phyloP scores from a whole-genome alignment of 441 rosid species.

The Flueggea neowawraea region DNA sequence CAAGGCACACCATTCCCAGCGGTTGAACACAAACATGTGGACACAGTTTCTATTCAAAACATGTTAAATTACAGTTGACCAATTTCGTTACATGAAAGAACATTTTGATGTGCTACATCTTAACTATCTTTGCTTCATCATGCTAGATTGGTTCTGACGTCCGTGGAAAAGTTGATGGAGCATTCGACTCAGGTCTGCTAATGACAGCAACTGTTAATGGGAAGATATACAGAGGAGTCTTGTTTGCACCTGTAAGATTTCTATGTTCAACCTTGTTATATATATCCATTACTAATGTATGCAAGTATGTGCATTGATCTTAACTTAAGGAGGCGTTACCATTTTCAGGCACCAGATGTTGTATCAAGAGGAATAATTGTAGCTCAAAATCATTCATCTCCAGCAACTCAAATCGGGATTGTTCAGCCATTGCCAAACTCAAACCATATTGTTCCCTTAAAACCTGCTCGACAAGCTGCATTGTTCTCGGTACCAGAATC shows the following conservation, averaged over 20 bases:
- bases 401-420: slow-evolving; percentile 15
- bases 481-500: slow-evolving; percentile 15
- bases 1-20: slow-evolving; percentile 24
- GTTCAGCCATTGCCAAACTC: slow-evolving; percentile 7
- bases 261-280: background rate
- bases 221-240: slow-evolving; percentile 64
- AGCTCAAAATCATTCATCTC: slow-evolving; percentile 23
- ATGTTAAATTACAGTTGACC: slow-evolving; percentile 25
- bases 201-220: slow-evolving; percentile 68
- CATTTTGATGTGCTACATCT: background rate
- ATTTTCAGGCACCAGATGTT: slow-evolving; percentile 32
- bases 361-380: slow-evolving; percentile 25
- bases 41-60: slow-evolving; percentile 27
- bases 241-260: slow-evolving; percentile 61
- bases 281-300: background rate
- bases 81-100: background rate
- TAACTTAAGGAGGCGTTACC: background rate
- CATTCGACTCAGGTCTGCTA: slow-evolving; percentile 65
- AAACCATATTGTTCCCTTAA: slow-evolving; percentile 16
- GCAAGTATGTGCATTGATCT: background rate
- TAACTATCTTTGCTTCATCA: background rate
- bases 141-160: slow-evolving; percentile 63
- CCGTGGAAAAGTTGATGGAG: slow-evolving; percentile 64
- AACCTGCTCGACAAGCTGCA: slow-evolving; percentile 20
- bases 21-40: slow-evolving; percentile 20